These are phyloP conservation scores for Cyberlindnera galapagoensis DNA, from an alignment of 805 yeast species.

Conservation along the genomic window DNA sequence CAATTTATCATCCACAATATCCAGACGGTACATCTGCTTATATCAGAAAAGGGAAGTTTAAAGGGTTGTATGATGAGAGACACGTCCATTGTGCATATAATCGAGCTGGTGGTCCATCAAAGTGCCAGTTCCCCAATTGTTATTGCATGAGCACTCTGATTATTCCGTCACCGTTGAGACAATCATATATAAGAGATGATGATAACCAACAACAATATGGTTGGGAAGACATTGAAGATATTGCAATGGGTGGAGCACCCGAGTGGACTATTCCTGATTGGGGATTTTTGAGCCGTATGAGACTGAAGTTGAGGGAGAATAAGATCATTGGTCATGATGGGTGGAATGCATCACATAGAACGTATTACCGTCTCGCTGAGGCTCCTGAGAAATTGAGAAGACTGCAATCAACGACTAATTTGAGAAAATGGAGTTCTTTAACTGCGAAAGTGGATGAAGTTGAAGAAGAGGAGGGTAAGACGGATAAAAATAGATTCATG, in stretches of 20 bases:
- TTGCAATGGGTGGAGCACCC: not conserved
- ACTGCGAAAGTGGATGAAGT: too few species aligned
- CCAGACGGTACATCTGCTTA: constrained; percentile 12
- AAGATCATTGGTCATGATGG: constrained; percentile 4
- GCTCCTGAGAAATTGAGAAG: too few species aligned
- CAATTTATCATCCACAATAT: too few species aligned
- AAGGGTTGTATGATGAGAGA: constrained; percentile 24
- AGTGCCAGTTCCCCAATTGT: constrained; percentile 9
- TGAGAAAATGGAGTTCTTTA: too few species aligned
- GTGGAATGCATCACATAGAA: too few species aligned
- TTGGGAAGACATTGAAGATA: not conserved
- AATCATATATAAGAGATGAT: too few species aligned
- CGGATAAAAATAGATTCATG: too few species aligned
- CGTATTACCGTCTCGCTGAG: too few species aligned
- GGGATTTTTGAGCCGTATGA: constrained; percentile 3
- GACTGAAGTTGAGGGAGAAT: constrained; percentile 5
- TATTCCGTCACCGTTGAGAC: constrained; percentile 11
- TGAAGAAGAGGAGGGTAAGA: too few species aligned
- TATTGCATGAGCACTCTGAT: constrained; percentile 12
- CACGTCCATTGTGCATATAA: constrained; percentile 17
- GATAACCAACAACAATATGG: too few species aligned
- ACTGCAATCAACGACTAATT: too few species aligned
- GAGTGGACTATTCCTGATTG: too few species aligned
- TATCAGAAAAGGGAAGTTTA: constrained; percentile 24
- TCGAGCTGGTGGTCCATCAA: not conserved